Percentiles rank a stretch among this genome's conserved stretches.
phyloP scores from a whole-genome alignment of 116 monocot species.

The Cymodocea nodosa region DNA sequence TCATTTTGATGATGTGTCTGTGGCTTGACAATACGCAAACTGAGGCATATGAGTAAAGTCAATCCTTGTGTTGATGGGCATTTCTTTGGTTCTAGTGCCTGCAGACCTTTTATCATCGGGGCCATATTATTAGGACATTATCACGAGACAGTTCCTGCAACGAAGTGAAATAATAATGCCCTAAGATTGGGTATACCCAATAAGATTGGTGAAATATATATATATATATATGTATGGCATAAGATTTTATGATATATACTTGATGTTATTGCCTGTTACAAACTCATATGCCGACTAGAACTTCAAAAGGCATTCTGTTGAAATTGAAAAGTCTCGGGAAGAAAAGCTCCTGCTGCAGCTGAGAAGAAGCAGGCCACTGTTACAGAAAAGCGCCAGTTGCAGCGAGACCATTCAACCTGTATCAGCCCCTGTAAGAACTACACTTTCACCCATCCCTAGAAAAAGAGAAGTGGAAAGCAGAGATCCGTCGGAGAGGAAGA shows the following conservation, averaged over 20 bases:
- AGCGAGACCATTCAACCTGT: slow-evolving; percentile 5
- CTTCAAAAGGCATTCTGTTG: slow-evolving; percentile 29
- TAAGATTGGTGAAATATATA: not conserved
- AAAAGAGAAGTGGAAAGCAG: slow-evolving; percentile 59
- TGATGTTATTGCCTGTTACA: slow-evolving; percentile 6
- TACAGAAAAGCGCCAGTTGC: slow-evolving; percentile 14
- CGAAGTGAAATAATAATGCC: too few relatives aligned
- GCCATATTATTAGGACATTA: too few relatives aligned
- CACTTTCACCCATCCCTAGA: slow-evolving; percentile 49
- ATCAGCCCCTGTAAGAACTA: slow-evolving; percentile 13
- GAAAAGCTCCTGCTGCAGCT: slow-evolving; percentile 15
- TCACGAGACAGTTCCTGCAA: too few relatives aligned
- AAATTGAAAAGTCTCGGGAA: slow-evolving; percentile 20
- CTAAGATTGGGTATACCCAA: too few relatives aligned
- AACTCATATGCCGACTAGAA: slow-evolving; percentile 61
- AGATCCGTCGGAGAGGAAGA: slow-evolving; percentile 51
- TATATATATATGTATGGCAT: too few relatives aligned
- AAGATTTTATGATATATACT: too few relatives aligned
- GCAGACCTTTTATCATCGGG: too few relatives aligned
- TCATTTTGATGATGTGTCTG: too few relatives aligned
- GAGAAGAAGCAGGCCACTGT: slow-evolving; percentile 8
- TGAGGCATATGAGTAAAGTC: too few relatives aligned
- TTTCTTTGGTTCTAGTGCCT: too few relatives aligned
- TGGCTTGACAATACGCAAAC: too few relatives aligned
- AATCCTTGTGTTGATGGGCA: too few relatives aligned